Evolutionary conservation across 106 monocot genomes (phyloP).

Genomic region (Iris macrosiphon): DNA sequence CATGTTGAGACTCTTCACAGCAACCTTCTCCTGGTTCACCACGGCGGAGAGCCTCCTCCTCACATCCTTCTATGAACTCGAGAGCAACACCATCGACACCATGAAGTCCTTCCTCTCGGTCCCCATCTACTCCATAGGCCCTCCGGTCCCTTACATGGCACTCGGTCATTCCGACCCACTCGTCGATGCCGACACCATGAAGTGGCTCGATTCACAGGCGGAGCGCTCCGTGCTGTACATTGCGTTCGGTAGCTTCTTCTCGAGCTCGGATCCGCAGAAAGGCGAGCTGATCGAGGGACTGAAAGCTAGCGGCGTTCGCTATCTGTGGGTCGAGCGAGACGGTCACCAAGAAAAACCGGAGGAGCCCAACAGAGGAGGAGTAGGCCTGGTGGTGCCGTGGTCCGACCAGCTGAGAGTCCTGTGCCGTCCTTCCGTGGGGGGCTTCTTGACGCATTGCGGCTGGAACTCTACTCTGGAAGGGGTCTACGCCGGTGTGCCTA

Average conservation of each 20-base stretch:
- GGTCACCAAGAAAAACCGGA: background rate
- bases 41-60: slow-evolving; percentile 5
- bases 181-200: background rate
- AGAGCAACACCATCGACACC: background rate
- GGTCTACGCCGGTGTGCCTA: slow-evolving; percentile 35
- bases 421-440: slow-evolving; percentile 48
- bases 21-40: background rate
- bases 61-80: slow-evolving; percentile 18
- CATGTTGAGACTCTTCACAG: background rate
- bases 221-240: slow-evolving; percentile 45
- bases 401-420: slow-evolving; percentile 52
- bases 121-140: slow-evolving; percentile 20
- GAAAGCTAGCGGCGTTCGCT: slow-evolving; percentile 19
- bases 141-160: slow-evolving; percentile 11
- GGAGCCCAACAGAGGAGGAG: background rate
- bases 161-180: background rate
- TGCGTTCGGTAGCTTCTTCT: slow-evolving; percentile 46
- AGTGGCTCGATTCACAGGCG: slow-evolving; percentile 50
- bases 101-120: slow-evolving; percentile 4
- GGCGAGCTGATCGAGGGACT: slow-evolving; percentile 40
- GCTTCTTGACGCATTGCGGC: slow-evolving; percentile 71
- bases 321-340: slow-evolving; percentile 30
- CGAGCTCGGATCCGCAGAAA: slow-evolving; percentile 16
- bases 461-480: slow-evolving; percentile 70
- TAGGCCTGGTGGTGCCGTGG: slow-evolving; percentile 46